These are phyloP conservation scores for Claviceps quebecensis DNA, from an alignment of 2,329 filamentous ascomycete species.

Conservation along the genomic window DNA sequence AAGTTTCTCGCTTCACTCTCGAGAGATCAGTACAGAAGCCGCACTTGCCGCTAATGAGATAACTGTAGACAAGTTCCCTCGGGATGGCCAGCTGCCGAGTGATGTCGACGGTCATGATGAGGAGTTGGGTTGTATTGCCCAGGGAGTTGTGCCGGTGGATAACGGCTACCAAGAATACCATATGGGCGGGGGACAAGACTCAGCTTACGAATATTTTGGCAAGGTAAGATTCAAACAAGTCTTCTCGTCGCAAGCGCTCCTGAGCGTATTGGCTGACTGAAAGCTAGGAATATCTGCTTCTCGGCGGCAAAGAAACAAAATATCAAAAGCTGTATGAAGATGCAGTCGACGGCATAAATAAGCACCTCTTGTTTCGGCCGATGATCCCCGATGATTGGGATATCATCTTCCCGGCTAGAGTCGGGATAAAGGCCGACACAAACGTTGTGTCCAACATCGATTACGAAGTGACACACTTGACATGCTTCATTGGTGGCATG, in stretches of 20 bases:
- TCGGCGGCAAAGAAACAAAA: slow-evolving; percentile 59
- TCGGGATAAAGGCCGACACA: slow-evolving; percentile 26
- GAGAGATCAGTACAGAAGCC: background rate
- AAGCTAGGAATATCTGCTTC: slow-evolving; percentile 51
- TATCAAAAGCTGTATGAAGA: slow-evolving; percentile 61
- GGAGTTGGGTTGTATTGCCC: slow-evolving; percentile 39
- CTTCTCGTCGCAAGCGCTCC: background rate
- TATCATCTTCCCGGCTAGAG: slow-evolving; percentile 59
- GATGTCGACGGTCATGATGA: slow-evolving; percentile 17
- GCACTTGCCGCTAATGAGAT: background rate
- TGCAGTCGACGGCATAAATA: slow-evolving; percentile 51
- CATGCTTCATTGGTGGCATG: slow-evolving; percentile 54
- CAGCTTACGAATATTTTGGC: slow-evolving; percentile 58
- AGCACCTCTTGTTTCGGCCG: slow-evolving; percentile 64
- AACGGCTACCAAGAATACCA: slow-evolving; percentile 35
- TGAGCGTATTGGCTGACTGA: background rate
- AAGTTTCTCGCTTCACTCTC: background rate
- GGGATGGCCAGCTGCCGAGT: slow-evolving; percentile 14
- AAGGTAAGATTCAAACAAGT: slow-evolving; percentile 27
- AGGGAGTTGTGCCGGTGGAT: slow-evolving; percentile 39
- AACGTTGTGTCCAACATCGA: slow-evolving; percentile 27
- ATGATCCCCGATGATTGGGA: slow-evolving; percentile 55
- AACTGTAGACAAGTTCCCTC: background rate
- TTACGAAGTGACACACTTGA: slow-evolving; percentile 50
- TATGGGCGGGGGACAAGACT: slow-evolving; percentile 54